These are phyloP conservation scores for Taphrina communis DNA, from an alignment of 1,139 yeast genomes.

Conservation along the genomic window DNA sequence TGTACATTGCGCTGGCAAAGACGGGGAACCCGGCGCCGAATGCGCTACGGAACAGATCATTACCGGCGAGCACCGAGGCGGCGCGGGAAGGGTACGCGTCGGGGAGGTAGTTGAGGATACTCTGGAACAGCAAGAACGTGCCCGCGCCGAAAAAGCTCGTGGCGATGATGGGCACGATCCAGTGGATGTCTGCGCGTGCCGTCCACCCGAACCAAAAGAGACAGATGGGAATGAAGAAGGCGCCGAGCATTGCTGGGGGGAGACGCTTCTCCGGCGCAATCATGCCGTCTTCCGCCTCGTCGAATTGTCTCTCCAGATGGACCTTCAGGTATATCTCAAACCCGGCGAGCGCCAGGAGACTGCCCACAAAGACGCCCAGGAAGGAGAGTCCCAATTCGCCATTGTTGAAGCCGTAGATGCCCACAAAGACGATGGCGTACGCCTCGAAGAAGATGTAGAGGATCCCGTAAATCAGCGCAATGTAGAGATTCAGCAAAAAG, in stretches of 20 bases:
- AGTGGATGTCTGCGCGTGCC: constrained; percentile 64
- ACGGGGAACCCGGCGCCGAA: constrained; percentile 69
- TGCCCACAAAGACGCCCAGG: constrained; percentile 68
- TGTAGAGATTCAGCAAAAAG: constrained; percentile 50
- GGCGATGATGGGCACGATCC: constrained; percentile 78
- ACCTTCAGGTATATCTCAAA: constrained; percentile 28
- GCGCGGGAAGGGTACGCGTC: constrained; percentile 73
- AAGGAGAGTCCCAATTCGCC: constrained; percentile 79
- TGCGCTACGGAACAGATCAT: constrained; percentile 60
- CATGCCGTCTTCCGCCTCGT: constrained; percentile 52
- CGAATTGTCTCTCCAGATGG: constrained; percentile 29
- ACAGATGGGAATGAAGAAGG: constrained; percentile 68
- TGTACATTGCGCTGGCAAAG: constrained; percentile 62
- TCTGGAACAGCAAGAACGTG: constrained; percentile 55
- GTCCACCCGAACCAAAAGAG: constrained; percentile 88
- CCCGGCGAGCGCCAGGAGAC: constrained; percentile 25
- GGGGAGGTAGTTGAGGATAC: constrained; percentile 66
- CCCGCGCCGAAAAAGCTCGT: constrained; percentile 79
- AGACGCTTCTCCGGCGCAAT: constrained; percentile 84
- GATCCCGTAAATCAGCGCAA: constrained; percentile 64
- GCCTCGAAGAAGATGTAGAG: constrained; percentile 75
- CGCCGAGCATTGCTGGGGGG: constrained; percentile 73
- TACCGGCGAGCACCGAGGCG: constrained; percentile 82
- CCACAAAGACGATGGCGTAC: constrained; percentile 69
- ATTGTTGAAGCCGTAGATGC: constrained; percentile 71